phyloP scores from a whole-genome alignment of 352 stramenopile genomes.

The Phytophthora sp. region DNA sequence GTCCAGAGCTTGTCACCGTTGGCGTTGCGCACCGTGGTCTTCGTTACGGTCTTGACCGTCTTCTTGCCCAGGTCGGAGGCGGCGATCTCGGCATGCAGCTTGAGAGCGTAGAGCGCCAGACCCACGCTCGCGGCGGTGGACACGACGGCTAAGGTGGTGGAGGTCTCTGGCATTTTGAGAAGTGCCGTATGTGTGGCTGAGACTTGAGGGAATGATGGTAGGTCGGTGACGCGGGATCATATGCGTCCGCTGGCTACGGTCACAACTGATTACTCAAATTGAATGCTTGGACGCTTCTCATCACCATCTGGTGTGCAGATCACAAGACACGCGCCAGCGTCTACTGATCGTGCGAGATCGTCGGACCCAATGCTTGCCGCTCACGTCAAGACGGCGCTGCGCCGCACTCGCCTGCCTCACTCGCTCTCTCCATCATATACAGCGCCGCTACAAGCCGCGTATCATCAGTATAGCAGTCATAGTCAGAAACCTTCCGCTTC shows the following conservation, averaged over 20 bases:
- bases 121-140: constrained; percentile 42
- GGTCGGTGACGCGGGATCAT: constrained; percentile 12
- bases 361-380: constrained; percentile 16
- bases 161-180: constrained; percentile 25
- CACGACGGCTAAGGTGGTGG: constrained; percentile 33
- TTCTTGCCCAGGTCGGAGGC: constrained; percentile 18
- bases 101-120: constrained; percentile 46
- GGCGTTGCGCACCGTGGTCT: constrained; percentile 28
- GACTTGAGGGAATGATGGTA: constrained; percentile 28
- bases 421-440: neutral
- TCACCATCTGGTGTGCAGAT: constrained; percentile 4
- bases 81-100: constrained; percentile 37
- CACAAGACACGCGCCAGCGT: constrained; percentile 14
- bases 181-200: constrained; percentile 6
- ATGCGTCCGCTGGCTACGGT: constrained; percentile 10
- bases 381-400: constrained; percentile 20
- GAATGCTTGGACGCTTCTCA: neutral
- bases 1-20: constrained; percentile 54
- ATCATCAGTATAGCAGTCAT: neutral
- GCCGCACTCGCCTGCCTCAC: constrained; percentile 4
- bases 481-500: neutral
- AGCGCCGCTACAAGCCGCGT: constrained; percentile 9
- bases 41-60: constrained; percentile 30
- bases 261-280: constrained; percentile 30
- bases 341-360: constrained; percentile 6